A percentile compares a stretch with the other conserved stretches of the same genome.
Evolutionary conservation across 2,329 filamentous ascomycete genomes (phyloP).

Genomic region (Aspergillus quadrilineatus): DNA sequence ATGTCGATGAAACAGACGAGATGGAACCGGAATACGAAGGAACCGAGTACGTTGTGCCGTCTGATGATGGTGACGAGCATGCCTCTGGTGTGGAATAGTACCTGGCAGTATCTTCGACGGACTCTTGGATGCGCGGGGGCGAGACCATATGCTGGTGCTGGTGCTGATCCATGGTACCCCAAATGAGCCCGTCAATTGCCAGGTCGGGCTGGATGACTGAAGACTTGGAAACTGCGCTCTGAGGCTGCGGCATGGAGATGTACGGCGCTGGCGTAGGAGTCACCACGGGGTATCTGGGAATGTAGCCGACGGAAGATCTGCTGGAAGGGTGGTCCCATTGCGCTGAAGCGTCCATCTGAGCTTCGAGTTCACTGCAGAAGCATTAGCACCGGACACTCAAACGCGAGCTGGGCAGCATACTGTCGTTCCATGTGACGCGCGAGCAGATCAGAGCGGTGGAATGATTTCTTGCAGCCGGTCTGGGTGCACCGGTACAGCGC

Average conservation of each 20-base stretch:
- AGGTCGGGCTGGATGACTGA: conserved; percentile 36
- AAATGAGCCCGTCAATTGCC: conserved; percentile 33
- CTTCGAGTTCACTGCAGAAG: conserved; percentile 34
- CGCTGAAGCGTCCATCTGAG: conserved; percentile 30
- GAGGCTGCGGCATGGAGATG: conserved; percentile 28
- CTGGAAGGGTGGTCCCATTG: conserved; percentile 30
- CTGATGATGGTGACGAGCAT: conserved; percentile 45
- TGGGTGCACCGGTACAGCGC: conserved; percentile 46
- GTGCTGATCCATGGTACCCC: conserved; percentile 35
- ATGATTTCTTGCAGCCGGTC: conserved; percentile 48
- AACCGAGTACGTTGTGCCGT: conserved; percentile 34
- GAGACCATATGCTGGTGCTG: conserved; percentile 28
- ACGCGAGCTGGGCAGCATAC: conserved; percentile 27
- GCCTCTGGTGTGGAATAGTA: conserved; percentile 47
- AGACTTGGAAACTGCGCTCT: conserved; percentile 38
- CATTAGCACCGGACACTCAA: not conserved
- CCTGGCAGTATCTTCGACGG: conserved; percentile 37
- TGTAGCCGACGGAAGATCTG: conserved; percentile 23
- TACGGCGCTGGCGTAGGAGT: conserved; percentile 25
- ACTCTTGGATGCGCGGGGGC: conserved; percentile 36
- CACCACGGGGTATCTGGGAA: conserved; percentile 26
- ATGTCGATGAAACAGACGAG: conserved; percentile 35
- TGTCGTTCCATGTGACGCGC: conserved; percentile 52
- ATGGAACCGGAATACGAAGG: conserved; percentile 31
- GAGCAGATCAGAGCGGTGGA: conserved; percentile 49